Conservation (phyloP, 768 basidiomycete species). For the Neoboletus magnificus region DNA sequence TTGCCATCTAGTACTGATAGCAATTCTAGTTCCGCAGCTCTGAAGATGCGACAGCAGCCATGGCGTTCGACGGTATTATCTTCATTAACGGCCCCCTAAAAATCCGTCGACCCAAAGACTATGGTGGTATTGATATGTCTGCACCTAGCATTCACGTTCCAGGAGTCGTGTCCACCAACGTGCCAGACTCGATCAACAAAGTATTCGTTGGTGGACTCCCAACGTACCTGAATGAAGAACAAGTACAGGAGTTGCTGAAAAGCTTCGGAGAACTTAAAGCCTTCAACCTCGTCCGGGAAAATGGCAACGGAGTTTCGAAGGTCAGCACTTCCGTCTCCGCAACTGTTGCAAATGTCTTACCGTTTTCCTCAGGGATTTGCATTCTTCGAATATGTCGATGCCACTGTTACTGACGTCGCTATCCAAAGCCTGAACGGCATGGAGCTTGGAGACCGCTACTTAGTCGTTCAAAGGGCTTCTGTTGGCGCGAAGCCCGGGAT, state of each 20-base stretch:
- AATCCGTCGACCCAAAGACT: conserved; percentile 97
- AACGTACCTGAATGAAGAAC: conserved; percentile 94
- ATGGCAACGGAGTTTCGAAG: conserved; percentile 84
- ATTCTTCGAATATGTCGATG: conserved; percentile 97
- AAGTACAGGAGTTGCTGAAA: conserved; percentile 96
- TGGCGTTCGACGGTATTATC: conserved; percentile 97
- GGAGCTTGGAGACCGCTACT: conserved; percentile 92
- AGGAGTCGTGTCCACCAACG: conserved; percentile 93
- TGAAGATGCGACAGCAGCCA: conserved; percentile 93
- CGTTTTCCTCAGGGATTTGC: conserved; percentile 77
- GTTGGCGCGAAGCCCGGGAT: conserved; percentile 82
- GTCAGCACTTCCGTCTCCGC: conserved; percentile 36
- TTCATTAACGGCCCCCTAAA: conserved; percentile 95
- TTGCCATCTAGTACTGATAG: conserved; percentile 7
- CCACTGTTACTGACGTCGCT: conserved; percentile 86
- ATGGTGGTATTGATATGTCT: conserved; percentile 71
- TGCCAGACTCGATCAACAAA: conserved; percentile 97
- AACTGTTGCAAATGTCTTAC: neutral
- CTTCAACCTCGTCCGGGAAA: conserved; percentile 97
- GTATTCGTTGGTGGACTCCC: conserved; percentile 96
- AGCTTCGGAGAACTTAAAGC: conserved; percentile 96
- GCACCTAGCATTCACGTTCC: conserved; percentile 78
- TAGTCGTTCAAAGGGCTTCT: conserved; percentile 96
- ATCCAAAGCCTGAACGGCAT: conserved; percentile 96
- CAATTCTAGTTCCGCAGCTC: conserved; percentile 87